These are phyloP conservation scores for Aspergillus hancockii DNA, from an alignment of 495 filamentous ascomycete species.

Conservation along the genomic window DNA sequence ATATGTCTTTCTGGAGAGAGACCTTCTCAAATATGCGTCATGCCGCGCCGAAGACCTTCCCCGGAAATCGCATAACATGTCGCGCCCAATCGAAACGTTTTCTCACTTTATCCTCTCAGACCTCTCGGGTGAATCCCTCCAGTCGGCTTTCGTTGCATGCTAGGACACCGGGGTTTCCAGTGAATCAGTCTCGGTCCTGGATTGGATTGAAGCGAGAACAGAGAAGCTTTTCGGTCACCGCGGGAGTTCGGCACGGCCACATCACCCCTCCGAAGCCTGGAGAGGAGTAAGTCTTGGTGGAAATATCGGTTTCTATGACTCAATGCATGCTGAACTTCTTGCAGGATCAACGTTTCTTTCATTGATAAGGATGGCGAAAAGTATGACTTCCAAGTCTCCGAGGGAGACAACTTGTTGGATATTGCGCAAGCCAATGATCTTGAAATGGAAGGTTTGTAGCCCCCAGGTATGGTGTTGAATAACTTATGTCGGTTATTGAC, in stretches of 20 bases:
- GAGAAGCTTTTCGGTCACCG: slow-evolving; percentile 67
- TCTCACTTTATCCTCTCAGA: slow-evolving; percentile 31
- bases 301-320: not conserved
- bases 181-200: slow-evolving; percentile 21
- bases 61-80: slow-evolving; percentile 31
- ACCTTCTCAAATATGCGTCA: slow-evolving; percentile 38
- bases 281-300: slow-evolving; percentile 73
- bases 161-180: not conserved
- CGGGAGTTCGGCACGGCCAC: slow-evolving; percentile 68
- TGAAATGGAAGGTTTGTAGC: slow-evolving; percentile 83
- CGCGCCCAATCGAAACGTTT: slow-evolving; percentile 36
- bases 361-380: slow-evolving; percentile 86
- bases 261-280: slow-evolving; percentile 82
- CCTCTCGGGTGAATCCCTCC: slow-evolving; percentile 20
- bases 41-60: slow-evolving; percentile 28
- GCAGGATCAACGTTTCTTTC: slow-evolving; percentile 84
- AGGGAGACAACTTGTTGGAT: slow-evolving; percentile 89
- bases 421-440: slow-evolving; percentile 93
- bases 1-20: slow-evolving; percentile 44
- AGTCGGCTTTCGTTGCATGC: slow-evolving; percentile 8
- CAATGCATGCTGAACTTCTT: not conserved
- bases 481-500: not conserved
- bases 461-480: not conserved
- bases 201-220: slow-evolving; percentile 32
- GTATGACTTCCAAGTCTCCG: slow-evolving; percentile 73